Conservation (phyloP, 345 rosid species). For the Heritiera fomes region DNA sequence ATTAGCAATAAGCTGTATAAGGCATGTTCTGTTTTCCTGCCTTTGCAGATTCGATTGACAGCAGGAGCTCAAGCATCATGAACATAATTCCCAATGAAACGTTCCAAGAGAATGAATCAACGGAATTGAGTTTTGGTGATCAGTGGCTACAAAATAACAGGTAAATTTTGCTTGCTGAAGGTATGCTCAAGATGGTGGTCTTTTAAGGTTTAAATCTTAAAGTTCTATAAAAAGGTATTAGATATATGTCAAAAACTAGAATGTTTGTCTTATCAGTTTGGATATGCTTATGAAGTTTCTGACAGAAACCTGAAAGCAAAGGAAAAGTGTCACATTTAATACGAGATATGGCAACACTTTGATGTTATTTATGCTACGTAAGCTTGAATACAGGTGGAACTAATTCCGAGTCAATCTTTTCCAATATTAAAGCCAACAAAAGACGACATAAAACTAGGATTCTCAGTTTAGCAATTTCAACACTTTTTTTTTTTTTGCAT, state of each 20-base stretch:
- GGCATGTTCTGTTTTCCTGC: neutral
- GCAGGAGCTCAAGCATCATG: slow-evolving; percentile 27
- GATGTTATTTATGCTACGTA: neutral
- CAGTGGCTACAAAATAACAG: slow-evolving; percentile 25
- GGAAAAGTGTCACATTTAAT: neutral
- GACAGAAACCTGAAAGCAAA: neutral
- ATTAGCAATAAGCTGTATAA: neutral
- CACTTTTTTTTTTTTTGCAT: neutral
- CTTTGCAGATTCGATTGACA: slow-evolving; percentile 34
- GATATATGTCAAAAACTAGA: neutral
- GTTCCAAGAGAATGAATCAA: slow-evolving; percentile 24
- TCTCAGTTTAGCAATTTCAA: neutral
- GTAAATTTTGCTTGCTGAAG: slow-evolving; percentile 27
- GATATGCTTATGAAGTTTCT: neutral
- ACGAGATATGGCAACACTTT: neutral
- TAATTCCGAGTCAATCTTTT: neutral
- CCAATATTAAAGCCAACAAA: neutral
- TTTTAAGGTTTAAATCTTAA: neutral
- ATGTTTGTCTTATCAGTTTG: neutral
- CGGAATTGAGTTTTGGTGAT: slow-evolving; percentile 20
- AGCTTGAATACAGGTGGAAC: neutral
- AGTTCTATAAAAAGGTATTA: neutral
- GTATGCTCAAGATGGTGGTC: neutral
- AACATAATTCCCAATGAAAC: slow-evolving; percentile 29
- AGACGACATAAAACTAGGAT: neutral